Percentiles rank a stretch among this genome's conserved stretches.
Evolutionary conservation across 169 alveolate species (phyloP).

Genomic region (Cryptosporidium viatorum): DNA sequence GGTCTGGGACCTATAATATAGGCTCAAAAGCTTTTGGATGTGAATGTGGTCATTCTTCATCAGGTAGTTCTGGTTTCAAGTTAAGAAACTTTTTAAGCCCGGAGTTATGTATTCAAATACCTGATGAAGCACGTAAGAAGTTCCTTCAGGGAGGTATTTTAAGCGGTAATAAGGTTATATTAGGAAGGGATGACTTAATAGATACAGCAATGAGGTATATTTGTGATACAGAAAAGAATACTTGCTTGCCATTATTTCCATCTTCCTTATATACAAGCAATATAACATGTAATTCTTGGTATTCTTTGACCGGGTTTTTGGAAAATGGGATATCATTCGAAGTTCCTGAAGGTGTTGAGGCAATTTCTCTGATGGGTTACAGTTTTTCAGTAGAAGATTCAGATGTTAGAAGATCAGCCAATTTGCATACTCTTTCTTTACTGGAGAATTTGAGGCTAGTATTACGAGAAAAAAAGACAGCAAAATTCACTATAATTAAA

Average conservation of each 20-base stretch:
- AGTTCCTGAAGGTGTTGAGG: conserved; percentile 70
- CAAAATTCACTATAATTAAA: conserved; percentile 15
- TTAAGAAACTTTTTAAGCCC: conserved; percentile 22
- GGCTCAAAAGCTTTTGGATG: conserved; percentile 5
- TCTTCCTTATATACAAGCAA: conserved; percentile 51
- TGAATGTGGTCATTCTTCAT: not conserved
- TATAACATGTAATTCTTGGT: conserved; percentile 69
- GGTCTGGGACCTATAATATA: conserved; percentile 46
- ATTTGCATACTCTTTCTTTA: conserved; percentile 30
- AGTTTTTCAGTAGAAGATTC: conserved; percentile 23
- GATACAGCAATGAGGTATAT: conserved; percentile 62
- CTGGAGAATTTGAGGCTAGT: conserved; percentile 54
- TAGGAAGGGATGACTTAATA: conserved; percentile 45
- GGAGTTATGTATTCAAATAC: not conserved
- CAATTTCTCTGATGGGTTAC: conserved; percentile 51
- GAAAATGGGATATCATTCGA: conserved; percentile 31
- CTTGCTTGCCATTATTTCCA: conserved; percentile 43
- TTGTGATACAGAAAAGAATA: conserved; percentile 28
- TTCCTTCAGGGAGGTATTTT: not conserved
- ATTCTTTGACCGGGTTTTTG: conserved; percentile 30
- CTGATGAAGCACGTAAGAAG: not conserved
- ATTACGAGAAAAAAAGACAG: conserved; percentile 16
- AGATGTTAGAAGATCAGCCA: conserved; percentile 25
- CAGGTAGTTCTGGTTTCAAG: not conserved
- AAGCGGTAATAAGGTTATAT: not conserved